A percentile compares a stretch with the other conserved stretches of the same genome.
phyloP scores from a whole-genome alignment of 2,329 filamentous ascomycete species.

The Lecanicillium sp. region DNA sequence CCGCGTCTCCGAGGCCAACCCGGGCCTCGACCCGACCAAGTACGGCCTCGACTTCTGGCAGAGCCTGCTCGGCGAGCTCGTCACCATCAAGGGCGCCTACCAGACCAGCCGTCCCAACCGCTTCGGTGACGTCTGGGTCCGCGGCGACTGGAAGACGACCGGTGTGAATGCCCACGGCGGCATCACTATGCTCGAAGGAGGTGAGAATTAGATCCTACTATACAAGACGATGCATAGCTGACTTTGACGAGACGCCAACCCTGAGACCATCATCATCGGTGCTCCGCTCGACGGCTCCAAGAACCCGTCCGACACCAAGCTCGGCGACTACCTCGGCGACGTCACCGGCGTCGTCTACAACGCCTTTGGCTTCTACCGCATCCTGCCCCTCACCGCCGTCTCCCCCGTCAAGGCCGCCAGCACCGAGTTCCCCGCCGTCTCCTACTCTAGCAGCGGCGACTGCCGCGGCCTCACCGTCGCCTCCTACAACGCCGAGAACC shows the following conservation, averaged over 20 bases:
- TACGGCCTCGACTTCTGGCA: conserved; percentile 74
- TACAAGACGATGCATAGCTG: neutral
- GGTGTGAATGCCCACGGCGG: conserved; percentile 58
- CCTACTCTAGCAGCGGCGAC: conserved; percentile 46
- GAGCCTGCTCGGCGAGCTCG: conserved; percentile 60
- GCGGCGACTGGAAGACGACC: conserved; percentile 57
- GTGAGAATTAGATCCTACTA: conserved; percentile 25
- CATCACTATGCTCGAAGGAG: conserved; percentile 53
- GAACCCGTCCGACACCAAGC: conserved; percentile 53
- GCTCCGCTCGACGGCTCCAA: conserved; percentile 57
- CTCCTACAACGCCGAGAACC: conserved; percentile 66
- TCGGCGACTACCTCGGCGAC: conserved; percentile 59
- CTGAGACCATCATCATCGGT: conserved; percentile 62
- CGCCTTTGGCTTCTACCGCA: conserved; percentile 62
- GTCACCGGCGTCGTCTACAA: conserved; percentile 64
- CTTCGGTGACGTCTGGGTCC: conserved; percentile 64
- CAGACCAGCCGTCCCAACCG: conserved; percentile 56
- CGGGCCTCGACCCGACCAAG: conserved; percentile 49
- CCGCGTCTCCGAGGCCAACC: conserved; percentile 54
- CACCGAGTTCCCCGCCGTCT: conserved; percentile 42
- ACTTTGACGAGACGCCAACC: conserved; percentile 53
- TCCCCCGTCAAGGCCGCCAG: conserved; percentile 41
- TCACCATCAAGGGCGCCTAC: conserved; percentile 52
- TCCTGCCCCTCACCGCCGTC: conserved; percentile 57
- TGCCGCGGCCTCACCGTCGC: conserved; percentile 59